These are phyloP conservation scores for Babesia caballi DNA, from an alignment of 169 alveolate species.

Conservation along the genomic window DNA sequence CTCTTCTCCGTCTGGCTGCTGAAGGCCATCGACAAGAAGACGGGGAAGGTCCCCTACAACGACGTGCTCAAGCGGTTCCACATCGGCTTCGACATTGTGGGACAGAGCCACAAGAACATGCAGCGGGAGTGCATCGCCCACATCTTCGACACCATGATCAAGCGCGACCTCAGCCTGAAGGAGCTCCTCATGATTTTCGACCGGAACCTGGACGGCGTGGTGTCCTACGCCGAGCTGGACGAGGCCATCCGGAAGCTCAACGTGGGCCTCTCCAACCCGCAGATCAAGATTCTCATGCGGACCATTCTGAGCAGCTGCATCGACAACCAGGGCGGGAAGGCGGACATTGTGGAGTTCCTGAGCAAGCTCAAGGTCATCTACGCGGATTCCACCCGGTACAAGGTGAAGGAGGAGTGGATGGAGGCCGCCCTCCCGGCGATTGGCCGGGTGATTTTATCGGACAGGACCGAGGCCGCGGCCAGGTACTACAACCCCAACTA, in stretches of 20 bases:
- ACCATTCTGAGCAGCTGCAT: slow-evolving; percentile 73
- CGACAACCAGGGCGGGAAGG: slow-evolving; percentile 71
- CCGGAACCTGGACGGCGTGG: slow-evolving; percentile 81
- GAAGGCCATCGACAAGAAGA: slow-evolving; percentile 56
- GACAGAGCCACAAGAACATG: slow-evolving; percentile 44
- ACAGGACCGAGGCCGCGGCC: slow-evolving; percentile 83
- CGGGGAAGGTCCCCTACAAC: slow-evolving; percentile 68
- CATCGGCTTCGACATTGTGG: slow-evolving; percentile 53
- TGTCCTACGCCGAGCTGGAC: slow-evolving; percentile 78
- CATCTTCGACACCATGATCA: slow-evolving; percentile 74
- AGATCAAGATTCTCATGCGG: slow-evolving; percentile 78
- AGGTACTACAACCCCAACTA: slow-evolving; percentile 76
- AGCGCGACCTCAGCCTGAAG: slow-evolving; percentile 76
- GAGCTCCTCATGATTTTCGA: slow-evolving; percentile 82
- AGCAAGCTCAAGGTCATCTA: slow-evolving; percentile 81
- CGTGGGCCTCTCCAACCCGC: slow-evolving; percentile 81
- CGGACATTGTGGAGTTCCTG: slow-evolving; percentile 82
- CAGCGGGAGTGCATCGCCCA: slow-evolving; percentile 62
- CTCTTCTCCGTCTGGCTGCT: slow-evolving; percentile 58
- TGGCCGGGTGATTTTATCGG: slow-evolving; percentile 79
- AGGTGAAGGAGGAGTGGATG: slow-evolving; percentile 75
- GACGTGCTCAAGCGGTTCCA: slow-evolving; percentile 65
- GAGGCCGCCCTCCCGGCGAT: slow-evolving; percentile 78
- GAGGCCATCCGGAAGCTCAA: slow-evolving; percentile 77
- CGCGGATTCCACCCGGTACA: slow-evolving; percentile 69